phyloP scores from a whole-genome alignment of 73 alveolate genomes.

The Loxodes magnus region DNA sequence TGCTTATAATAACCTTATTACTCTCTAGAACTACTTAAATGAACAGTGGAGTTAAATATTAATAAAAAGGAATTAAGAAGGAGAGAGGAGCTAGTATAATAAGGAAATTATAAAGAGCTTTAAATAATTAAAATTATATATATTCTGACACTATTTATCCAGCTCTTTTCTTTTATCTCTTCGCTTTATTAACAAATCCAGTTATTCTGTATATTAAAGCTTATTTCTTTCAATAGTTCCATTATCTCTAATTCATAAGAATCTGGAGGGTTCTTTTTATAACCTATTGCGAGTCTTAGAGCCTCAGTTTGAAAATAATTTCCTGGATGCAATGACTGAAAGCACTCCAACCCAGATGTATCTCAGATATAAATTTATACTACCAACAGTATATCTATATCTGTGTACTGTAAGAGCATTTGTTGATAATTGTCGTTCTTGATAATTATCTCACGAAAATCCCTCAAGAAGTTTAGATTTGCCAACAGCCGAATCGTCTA shows the following conservation, averaged over 20 bases:
- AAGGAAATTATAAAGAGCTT: no score
- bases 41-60: no score
- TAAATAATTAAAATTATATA: no score
- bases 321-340: constrained; percentile 66
- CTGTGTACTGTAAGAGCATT: constrained; percentile 35
- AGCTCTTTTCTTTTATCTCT: no score
- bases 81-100: no score
- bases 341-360: constrained; percentile 79
- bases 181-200: no score
- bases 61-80: no score
- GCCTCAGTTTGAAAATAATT: constrained; percentile 76
- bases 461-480: constrained; percentile 51
- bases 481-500: constrained; percentile 89
- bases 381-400: constrained; percentile 37
- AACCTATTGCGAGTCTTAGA: constrained; percentile 53
- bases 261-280: constrained; percentile 54
- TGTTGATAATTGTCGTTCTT: constrained; percentile 18
- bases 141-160: no score
- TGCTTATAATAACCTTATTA: no score
- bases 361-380: constrained; percentile 62
- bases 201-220: no score
- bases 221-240: constrained; percentile 63
- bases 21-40: no score
- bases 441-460: constrained; percentile 46
- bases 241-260: constrained; percentile 36